Base-by-base conservation (phyloP, 495 filamentous ascomycete genomes). In the Xylaria curta region DNA sequence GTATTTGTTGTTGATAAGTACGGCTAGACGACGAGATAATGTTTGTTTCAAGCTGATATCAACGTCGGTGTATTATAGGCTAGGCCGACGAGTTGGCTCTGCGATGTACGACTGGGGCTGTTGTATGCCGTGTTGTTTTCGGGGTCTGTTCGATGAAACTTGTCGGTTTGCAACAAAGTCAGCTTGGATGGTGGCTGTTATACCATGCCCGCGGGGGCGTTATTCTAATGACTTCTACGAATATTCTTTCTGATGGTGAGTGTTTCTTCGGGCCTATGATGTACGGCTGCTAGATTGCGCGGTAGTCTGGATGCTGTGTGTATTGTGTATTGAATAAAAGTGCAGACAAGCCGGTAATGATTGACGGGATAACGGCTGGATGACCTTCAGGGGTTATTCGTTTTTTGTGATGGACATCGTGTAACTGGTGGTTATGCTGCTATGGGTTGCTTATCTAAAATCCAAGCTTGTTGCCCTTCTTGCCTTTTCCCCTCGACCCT, bases 61-160 rank as follows among this genome's bases (percentile, higher is more conserved):
- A 44, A 40, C 19, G 36, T 63, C 19, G 3, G 4, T 70, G 53
- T 68, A 70, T 42, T 64, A 70, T 70, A 70, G 36, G 21, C 60
- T 4, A 36, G 17, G 49, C 17, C 28, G 31, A 21, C 4, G 19
- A 60, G 49, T 33, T 46, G 31, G 44, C 58, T 70, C 38, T 46
- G 47, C 26, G 68, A 33, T 70, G 47, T 56, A 70, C 47, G 24
- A 64, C 56, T 46, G 47, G 68, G 59, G 68, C 10, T 17, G 59
- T 10, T 47, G 36, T 13, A 51, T 56, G 26, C 21, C 21, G 19
- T 54, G 44, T 10, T 40, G 36, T 19, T 26, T 54, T 38, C 26
- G n/a, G 26, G 53, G 36, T 61, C 53, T 53, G 42, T 54, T 70
- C 24, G 51, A 61, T 26, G 46, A 54, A 24, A 63, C 13, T 2